These are phyloP conservation scores for Geotrichum carabidarum DNA, from an alignment of 1,139 yeast genomes.

Conservation along the genomic window DNA sequence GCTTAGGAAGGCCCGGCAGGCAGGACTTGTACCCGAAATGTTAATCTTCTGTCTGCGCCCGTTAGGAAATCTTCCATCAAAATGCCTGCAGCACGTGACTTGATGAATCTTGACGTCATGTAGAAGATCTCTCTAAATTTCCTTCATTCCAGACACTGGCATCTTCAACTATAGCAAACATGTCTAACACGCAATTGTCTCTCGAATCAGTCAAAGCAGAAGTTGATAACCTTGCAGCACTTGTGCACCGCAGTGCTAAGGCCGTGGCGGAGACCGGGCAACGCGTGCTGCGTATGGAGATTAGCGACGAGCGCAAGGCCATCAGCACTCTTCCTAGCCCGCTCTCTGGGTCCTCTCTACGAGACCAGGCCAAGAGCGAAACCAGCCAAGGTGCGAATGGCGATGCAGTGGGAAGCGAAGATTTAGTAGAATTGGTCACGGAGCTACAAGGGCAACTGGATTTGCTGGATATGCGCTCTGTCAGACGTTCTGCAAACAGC, in stretches of 20 bases:
- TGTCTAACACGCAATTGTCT: not conserved
- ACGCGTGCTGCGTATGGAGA: constrained; percentile 64
- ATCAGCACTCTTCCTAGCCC: constrained; percentile 25
- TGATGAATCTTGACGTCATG: no score
- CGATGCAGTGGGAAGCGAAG: constrained; percentile 66
- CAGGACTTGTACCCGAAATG: no score
- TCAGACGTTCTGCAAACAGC: constrained; percentile 35
- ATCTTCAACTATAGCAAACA: not conserved
- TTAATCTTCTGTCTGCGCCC: no score
- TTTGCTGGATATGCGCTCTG: constrained; percentile 38
- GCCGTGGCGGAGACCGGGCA: constrained; percentile 65
- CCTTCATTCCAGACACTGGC: not conserved
- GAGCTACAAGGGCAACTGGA: constrained; percentile 87
- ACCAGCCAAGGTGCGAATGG: constrained; percentile 14
- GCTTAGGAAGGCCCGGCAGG: no score
- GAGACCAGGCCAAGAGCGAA: not conserved
- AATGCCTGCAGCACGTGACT: no score
- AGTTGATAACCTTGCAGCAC: constrained; percentile 29
- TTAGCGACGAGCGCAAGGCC: constrained; percentile 42
- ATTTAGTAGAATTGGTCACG: constrained; percentile 74
- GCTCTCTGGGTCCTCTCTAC: not conserved
- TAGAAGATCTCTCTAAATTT: not conserved
- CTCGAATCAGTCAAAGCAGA: constrained; percentile 23
- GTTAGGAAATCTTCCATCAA: no score
- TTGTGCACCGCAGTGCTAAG: constrained; percentile 32